Conservation (phyloP, 2,329 filamentous ascomycete species). For the Neonectria neomacrospora region DNA sequence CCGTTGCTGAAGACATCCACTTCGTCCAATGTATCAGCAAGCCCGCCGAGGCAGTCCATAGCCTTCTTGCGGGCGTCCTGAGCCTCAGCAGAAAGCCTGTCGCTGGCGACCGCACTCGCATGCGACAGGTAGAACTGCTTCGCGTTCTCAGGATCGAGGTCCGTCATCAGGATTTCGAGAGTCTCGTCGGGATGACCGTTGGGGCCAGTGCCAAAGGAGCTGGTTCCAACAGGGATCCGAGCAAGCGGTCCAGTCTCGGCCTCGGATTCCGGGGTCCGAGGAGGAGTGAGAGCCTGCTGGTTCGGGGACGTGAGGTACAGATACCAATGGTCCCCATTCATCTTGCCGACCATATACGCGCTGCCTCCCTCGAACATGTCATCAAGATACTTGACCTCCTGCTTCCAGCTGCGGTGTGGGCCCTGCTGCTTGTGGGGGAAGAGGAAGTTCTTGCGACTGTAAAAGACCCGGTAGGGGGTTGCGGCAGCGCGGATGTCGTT, state of each 20-base stretch:
- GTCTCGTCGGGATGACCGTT: conserved; percentile 77
- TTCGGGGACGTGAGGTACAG: conserved; percentile 94
- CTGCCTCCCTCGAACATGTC: conserved; percentile 91
- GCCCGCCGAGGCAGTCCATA: conserved; percentile 67
- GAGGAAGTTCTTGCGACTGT: conserved; percentile 98
- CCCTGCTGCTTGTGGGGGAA: conserved; percentile 95
- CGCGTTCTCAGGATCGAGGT: conserved; percentile 74
- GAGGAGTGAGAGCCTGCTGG: conserved; percentile 80
- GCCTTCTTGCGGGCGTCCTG: conserved; percentile 70
- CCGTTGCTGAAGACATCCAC: conserved; percentile 86
- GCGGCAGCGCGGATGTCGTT: conserved; percentile 79
- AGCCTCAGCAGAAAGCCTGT: conserved; percentile 77
- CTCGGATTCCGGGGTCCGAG: conserved; percentile 75
- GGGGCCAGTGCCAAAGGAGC: conserved; percentile 53
- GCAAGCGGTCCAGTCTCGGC: conserved; percentile 51
- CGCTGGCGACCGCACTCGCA: conserved; percentile 90
- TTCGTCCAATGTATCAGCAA: conserved; percentile 66
- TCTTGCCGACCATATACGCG: conserved; percentile 99
- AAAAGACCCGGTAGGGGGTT: conserved; percentile 95
- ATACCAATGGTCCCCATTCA: conserved; percentile 99
- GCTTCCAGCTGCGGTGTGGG: conserved; percentile 96
- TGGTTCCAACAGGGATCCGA: conserved; percentile 65
- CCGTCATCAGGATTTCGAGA: conserved; percentile 77
- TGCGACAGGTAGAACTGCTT: conserved; percentile 76
- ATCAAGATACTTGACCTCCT: conserved; percentile 93